Evolutionary conservation across 164 flowering plant species (phyloP), one percentile per base, ranked within the genome.

Genomic region (Cinnamomum micranthum): DNA sequence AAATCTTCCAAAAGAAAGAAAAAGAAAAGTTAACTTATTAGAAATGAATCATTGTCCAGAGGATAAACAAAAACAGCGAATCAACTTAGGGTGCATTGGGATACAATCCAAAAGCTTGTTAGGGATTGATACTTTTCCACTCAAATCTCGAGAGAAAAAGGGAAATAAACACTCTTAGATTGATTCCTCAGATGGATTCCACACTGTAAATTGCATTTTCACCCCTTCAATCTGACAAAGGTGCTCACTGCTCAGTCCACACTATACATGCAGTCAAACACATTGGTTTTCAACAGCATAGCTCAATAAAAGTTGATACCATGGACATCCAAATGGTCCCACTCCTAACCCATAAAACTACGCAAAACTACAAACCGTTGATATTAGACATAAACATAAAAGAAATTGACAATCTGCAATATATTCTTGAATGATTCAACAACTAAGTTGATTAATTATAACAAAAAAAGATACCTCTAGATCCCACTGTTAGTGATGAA

Each of bases 401-500:
- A 63, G 12, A 11, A 63, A 63, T 0, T 63, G 1, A 22, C 23
- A 5, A 63, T 63, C 65, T 10, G n/a, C 23, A n/a, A 23, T 22
- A 23, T 2, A 63, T 64, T 64, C 67, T 25, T 23, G 28, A 17
- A 23, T 11, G 25, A 64, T 11, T 3, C 67, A 64, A 22, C 67
- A 24, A 23, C n/a, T 2, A 10, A 22, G 67, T 22, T 11, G 17
- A 24, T 64, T 22, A 64, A 24, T 31, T 22, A 64, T 64, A 22
- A 15, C 12, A 3, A 15, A 15, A 66, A 73, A 88, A 90, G 35
- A 31, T 31, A 31, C 94, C 95, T 87, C 95, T 82, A 33, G 88
- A 19, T 81, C 97, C 97, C 72, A 92, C 88, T 19, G 97, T 92
- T 33, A 90, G 78, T 1, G 97, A 89, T 1, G 93, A 85, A 81